A percentile compares a stretch with the other conserved stretches of the same genome.
These are phyloP conservation scores for Aspergillus haitiensis DNA, from an alignment of 495 filamentous ascomycete genomes.

Conservation along the genomic window DNA sequence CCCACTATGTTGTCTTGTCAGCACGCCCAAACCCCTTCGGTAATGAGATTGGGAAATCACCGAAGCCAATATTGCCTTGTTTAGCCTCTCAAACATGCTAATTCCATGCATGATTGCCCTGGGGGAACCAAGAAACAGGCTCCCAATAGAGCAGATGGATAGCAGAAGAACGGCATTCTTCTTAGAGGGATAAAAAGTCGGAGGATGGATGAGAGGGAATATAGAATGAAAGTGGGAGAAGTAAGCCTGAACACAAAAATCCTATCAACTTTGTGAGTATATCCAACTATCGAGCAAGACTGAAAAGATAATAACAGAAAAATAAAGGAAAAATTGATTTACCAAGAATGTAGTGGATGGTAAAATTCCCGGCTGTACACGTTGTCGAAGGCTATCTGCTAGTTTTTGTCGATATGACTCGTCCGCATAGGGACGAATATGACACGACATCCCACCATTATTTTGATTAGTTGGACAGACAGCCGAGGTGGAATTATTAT, in stretches of 20 bases:
- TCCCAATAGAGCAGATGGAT: conserved; percentile 18
- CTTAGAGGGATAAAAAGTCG: conserved; percentile 5
- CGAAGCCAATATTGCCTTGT: not conserved
- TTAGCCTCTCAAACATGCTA: conserved; percentile 17
- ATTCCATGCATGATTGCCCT: conserved; percentile 15
- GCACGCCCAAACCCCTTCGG: not conserved
- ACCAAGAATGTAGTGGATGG: too few species aligned
- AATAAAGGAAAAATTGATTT: too few species aligned
- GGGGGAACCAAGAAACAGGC: conserved; percentile 15
- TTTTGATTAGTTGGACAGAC: too few species aligned
- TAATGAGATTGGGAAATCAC: not conserved
- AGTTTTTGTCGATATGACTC: too few species aligned
- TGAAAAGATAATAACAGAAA: too few species aligned
- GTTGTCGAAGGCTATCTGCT: too few species aligned
- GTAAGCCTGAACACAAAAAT: not conserved
- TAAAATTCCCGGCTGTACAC: too few species aligned
- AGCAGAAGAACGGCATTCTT: conserved; percentile 12
- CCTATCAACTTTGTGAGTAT: not conserved
- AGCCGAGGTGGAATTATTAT: too few species aligned
- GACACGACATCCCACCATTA: too few species aligned
- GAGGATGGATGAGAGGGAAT: conserved; percentile 4
- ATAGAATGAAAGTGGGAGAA: not conserved
- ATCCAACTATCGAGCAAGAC: too few species aligned
- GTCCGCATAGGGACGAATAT: too few species aligned
- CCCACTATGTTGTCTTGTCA: conserved; percentile 15